Evolutionary conservation across 1,139 yeast species (phyloP).

Genomic region (Geotrichum carabidarum): DNA sequence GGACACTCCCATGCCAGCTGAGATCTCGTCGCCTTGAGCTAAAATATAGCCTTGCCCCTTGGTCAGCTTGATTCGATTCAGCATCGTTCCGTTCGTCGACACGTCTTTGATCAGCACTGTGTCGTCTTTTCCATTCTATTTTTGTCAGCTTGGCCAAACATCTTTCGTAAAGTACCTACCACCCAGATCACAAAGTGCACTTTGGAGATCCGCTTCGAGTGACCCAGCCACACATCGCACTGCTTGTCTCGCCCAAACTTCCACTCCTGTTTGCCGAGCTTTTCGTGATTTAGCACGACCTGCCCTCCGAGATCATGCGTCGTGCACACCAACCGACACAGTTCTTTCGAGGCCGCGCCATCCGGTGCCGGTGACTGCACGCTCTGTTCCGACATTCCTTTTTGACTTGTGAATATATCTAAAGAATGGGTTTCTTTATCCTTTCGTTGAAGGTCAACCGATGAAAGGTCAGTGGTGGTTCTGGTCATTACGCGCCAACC

Average conservation of each 20-base stretch:
- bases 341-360: not conserved
- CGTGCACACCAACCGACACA: constrained; percentile 14
- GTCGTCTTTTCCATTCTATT: constrained; percentile 17
- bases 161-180: no score
- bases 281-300: constrained; percentile 14
- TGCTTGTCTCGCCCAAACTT: constrained; percentile 63
- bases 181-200: constrained; percentile 17
- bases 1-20: constrained; percentile 80
- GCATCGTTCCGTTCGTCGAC: constrained; percentile 81
- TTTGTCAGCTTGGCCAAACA: no score
- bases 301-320: constrained; percentile 16
- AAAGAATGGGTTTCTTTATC: not conserved
- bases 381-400: not conserved
- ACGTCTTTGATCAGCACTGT: constrained; percentile 30
- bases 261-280: constrained; percentile 83
- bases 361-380: constrained; percentile 2
- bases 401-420: not conserved
- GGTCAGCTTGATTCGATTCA: constrained; percentile 67
- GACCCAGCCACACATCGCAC: constrained; percentile 60
- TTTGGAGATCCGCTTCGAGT: constrained; percentile 53
- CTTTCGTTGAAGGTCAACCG: not conserved
- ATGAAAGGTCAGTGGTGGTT: not conserved
- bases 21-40: constrained; percentile 87
- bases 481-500: not conserved
- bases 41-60: constrained; percentile 75